Evolutionary conservation across 352 stramenopile genomes (phyloP).

Genomic region (Discostella stelligera): DNA sequence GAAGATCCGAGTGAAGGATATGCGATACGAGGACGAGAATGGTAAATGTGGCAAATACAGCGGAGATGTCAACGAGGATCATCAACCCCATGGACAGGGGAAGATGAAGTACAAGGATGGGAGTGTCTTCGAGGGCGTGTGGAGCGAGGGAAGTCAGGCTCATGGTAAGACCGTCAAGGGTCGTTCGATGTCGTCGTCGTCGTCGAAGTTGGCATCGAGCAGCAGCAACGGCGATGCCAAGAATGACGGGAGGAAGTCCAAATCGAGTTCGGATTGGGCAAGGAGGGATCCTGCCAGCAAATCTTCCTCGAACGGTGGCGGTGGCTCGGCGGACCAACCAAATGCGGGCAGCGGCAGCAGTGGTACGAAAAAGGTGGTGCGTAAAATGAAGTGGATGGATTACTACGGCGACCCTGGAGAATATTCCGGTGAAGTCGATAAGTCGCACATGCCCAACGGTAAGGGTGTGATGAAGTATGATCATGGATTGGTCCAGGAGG

Average conservation of each 20-base stretch:
- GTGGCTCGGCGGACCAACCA: not conserved
- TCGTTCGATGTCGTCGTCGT: conserved; percentile 1
- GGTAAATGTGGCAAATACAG: conserved; percentile 27
- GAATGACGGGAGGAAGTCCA: not conserved
- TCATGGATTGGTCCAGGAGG: conserved; percentile 49
- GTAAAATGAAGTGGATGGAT: conserved; percentile 54
- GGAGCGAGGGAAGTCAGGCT: conserved; percentile 32
- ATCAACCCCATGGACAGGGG: conserved; percentile 41
- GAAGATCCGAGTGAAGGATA: conserved; percentile 47
- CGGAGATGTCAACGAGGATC: conserved; percentile 44
- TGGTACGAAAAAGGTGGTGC: conserved; percentile 19
- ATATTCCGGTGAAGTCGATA: conserved; percentile 41
- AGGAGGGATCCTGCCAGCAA: not conserved
- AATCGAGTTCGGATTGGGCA: conserved; percentile 11
- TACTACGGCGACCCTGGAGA: conserved; percentile 47
- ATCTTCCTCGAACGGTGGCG: not conserved
- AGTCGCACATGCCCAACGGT: conserved; percentile 40
- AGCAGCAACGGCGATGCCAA: not conserved
- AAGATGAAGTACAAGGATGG: conserved; percentile 55
- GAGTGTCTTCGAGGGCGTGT: conserved; percentile 26
- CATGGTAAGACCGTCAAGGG: conserved; percentile 35
- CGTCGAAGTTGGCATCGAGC: not conserved
- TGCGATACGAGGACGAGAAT: conserved; percentile 38
- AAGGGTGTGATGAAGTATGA: conserved; percentile 51
- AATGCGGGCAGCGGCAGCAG: not conserved